Conservation (phyloP, 805 yeast species). For the Metschnikowia orientalis region DNA sequence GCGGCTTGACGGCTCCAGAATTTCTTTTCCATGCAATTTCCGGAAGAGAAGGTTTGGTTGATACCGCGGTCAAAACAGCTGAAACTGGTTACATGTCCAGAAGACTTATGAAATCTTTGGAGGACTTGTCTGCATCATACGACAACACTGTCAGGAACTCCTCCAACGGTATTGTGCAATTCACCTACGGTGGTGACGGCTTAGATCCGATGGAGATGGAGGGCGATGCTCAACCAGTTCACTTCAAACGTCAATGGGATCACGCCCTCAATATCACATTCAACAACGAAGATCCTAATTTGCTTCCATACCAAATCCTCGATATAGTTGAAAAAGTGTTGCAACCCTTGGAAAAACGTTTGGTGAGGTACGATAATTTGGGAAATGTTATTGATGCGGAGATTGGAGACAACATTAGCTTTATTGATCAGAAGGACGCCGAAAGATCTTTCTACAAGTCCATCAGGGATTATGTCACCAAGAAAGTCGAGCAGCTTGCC, state of each 20-base stretch:
- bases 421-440: constrained; percentile 80
- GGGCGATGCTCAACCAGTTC: constrained; percentile 96
- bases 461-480: constrained; percentile 55
- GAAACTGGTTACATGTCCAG: constrained; percentile 99
- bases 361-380: constrained; percentile 67
- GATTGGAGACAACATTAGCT: constrained; percentile 50
- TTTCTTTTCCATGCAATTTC: constrained; percentile 99
- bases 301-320: constrained; percentile 68
- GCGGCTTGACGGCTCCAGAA: constrained; percentile 98
- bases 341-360: constrained; percentile 53
- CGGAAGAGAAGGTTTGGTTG: constrained; percentile 99
- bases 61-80: constrained; percentile 98
- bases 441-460: constrained; percentile 82
- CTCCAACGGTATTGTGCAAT: constrained; percentile 93
- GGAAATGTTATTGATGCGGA: constrained; percentile 50
- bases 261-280: constrained; percentile 78
- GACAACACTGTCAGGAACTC: constrained; percentile 95
- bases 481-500: constrained; percentile 57
- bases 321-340: constrained; percentile 53
- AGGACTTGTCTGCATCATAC: constrained; percentile 89
- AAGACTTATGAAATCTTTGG: constrained; percentile 94
- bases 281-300: constrained; percentile 46
- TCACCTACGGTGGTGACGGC: constrained; percentile 98
- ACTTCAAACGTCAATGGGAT: constrained; percentile 91
- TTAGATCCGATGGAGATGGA: constrained; percentile 98